Evolutionary conservation across 2,329 filamentous ascomycete genomes (phyloP), one percentile per base, ranked within the genome.

Genomic region (Neofusicoccum sp.): DNA sequence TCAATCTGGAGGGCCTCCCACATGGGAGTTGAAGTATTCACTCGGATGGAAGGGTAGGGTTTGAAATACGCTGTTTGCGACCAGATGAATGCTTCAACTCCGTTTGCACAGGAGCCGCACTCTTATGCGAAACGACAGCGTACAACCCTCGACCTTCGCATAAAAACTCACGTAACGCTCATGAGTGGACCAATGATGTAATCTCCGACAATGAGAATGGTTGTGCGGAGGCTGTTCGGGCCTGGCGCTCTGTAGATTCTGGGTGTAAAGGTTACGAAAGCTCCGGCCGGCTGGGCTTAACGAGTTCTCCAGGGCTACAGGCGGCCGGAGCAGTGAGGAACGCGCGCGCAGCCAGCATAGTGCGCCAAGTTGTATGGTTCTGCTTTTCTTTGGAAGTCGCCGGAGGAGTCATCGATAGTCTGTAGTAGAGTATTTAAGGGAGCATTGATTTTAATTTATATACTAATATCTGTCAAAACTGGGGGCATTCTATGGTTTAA

Each of bases 141-240:
- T 22, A 22, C 22, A 1, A 22, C 2, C 1, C 22, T 22, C 22
- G 22, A 22, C 22, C 22, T 22, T 22, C 22, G 22, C 22, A 22
- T 22, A 22, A 22, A 22, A 22, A 2, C 22, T 22, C 22, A 33
- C 47, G 47, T 11, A 49, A 29, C 71, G 5, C 49, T 58, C n/a
- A 72, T 50, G 9, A 66, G 58, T 1, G 72, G 72, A 0, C 72
- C 72, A 1, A 71, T 71, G 62, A 74, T 70, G 34, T 73, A 73
- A 4, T 71, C 72, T 34, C 71, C 71, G 5, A 71, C 59, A 52
- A 74, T 73, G 1, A 71, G 72, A 29, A 73, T 72, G 7, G 71
- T 66, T 29, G 67, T 70, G 2, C 71, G 69, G 14, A 73, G 65
- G 12, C 71, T 70, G 11, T 65, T 64, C 2, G 71, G 68, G 6